phyloP scores from a whole-genome alignment of 2,329 filamentous ascomycete genomes.

The Colletotrichum phormii region DNA sequence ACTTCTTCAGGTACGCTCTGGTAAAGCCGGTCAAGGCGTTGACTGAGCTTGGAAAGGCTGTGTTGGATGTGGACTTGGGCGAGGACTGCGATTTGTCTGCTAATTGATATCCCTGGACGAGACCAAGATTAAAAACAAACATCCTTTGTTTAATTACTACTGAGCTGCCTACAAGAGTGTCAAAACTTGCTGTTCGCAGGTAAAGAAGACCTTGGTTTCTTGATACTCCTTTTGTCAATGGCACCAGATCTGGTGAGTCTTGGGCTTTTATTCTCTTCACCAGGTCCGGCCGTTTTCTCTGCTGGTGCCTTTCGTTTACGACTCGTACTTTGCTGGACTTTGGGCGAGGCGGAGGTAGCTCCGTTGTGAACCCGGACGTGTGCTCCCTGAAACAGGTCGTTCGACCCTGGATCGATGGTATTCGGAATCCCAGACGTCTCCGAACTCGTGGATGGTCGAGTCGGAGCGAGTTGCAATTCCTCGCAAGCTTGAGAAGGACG shows the following conservation, averaged over 20 bases:
- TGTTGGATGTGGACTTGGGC: conserved; percentile 56
- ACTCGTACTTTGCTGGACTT: neutral
- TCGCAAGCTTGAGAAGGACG: neutral
- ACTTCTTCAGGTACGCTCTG: conserved; percentile 63
- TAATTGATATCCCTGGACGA: conserved; percentile 6
- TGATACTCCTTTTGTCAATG: neutral
- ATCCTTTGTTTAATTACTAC: no score
- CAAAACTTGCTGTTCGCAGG: neutral
- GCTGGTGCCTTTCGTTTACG: neutral
- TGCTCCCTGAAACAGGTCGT: neutral
- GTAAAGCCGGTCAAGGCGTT: conserved; percentile 60
- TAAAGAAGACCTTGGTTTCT: neutral
- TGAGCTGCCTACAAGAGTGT: neutral
- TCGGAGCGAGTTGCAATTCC: neutral
- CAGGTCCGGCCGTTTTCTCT: neutral
- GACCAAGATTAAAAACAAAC: neutral
- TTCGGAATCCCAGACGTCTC: neutral
- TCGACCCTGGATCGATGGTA: neutral
- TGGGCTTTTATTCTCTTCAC: no score
- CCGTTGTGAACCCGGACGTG: neutral
- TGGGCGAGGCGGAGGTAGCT: neutral
- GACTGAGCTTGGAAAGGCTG: conserved; percentile 56
- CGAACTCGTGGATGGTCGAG: neutral
- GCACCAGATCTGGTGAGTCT: neutral
- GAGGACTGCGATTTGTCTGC: conserved; percentile 15